Evolutionary conservation across 225 moss, liverwort and hornwort genomes (phyloP).

Genomic region (Asterella californica): DNA sequence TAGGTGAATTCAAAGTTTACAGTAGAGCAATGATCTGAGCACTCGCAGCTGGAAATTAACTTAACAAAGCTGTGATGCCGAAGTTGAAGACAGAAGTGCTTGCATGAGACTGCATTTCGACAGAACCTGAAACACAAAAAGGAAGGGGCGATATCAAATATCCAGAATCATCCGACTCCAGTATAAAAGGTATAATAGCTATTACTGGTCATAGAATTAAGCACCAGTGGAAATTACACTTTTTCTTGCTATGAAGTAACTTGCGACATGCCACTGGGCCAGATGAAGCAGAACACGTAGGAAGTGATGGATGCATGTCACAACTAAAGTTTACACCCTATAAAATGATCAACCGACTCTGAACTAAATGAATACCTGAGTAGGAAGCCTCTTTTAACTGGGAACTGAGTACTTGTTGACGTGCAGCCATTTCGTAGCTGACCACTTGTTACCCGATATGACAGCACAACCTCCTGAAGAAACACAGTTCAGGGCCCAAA

Average conservation of each 20-base stretch:
- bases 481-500: neutral
- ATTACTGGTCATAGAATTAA: neutral
- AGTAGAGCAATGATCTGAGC: slow-evolving; percentile 3
- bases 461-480: slow-evolving; percentile 86
- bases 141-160: neutral
- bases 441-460: slow-evolving; percentile 87
- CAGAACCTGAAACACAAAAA: neutral
- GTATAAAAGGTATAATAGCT: neutral
- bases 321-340: no score
- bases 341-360: neutral
- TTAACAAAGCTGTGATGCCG: slow-evolving; percentile 2
- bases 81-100: neutral
- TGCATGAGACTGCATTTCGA: neutral
- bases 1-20: neutral
- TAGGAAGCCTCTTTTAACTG: slow-evolving; percentile 4
- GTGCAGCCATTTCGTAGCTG: slow-evolving; percentile 98
- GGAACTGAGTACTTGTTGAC: slow-evolving; percentile 63
- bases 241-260: neutral
- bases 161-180: neutral
- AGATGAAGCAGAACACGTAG: neutral
- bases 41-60: slow-evolving; percentile 11
- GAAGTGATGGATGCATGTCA: neutral
- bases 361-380: slow-evolving; percentile 19
- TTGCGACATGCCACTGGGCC: neutral
- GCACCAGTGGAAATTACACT: neutral